These are phyloP conservation scores for Clavariopsis aquatica DNA, from an alignment of 495 filamentous ascomycete species.

Conservation along the genomic window DNA sequence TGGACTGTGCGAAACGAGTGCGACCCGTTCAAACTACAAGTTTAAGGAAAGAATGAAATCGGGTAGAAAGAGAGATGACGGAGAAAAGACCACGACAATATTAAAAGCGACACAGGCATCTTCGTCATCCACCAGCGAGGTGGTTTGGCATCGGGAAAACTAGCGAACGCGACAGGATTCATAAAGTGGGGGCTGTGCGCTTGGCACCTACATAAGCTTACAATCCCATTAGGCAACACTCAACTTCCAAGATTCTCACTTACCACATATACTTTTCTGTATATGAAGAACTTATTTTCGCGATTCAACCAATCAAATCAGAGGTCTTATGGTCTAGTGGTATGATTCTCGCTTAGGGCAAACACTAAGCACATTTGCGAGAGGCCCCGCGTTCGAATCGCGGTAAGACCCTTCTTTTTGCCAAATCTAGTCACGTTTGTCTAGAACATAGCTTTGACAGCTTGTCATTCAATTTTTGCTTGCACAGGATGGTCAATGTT, in stretches of 20 bases:
- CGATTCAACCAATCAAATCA: not conserved
- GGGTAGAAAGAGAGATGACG: not conserved
- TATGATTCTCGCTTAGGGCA: not conserved
- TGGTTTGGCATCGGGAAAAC: not conserved
- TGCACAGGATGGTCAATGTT: too few species aligned
- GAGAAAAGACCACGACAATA: not conserved
- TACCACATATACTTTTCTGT: not conserved
- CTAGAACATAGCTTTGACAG: too few species aligned
- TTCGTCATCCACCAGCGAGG: not conserved
- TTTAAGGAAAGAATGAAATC: not conserved
- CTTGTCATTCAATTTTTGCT: too few species aligned
- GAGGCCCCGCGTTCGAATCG: slow-evolving; percentile 1
- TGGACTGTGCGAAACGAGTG: not conserved
- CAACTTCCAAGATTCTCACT: not conserved
- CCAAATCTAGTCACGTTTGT: not conserved
- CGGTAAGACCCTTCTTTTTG: slow-evolving; percentile 1
- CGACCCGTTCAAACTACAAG: not conserved
- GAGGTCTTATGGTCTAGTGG: slow-evolving; percentile 1
- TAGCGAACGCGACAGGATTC: not conserved
- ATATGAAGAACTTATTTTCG: not conserved
- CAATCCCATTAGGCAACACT: not conserved
- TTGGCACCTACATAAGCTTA: not conserved
- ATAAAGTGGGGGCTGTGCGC: not conserved
- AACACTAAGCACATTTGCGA: not conserved
- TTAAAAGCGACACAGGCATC: not conserved